phyloP scores from a whole-genome alignment of 306 rosid genomes.

The Fagus sylvatica region DNA sequence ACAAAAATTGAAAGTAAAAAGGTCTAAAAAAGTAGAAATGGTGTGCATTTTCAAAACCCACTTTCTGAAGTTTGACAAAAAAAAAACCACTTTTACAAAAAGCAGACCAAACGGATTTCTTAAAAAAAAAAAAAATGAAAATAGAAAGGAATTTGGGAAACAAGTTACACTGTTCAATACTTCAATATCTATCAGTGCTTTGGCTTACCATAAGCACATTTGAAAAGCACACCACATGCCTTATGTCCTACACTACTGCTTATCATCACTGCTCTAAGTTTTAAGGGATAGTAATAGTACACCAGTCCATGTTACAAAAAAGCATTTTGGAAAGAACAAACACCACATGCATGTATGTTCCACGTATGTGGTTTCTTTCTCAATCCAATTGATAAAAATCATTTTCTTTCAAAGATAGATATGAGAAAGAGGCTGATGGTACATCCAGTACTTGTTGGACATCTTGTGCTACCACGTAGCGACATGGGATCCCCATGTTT shows the following conservation, averaged over 20 bases:
- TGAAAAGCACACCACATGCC: not conserved
- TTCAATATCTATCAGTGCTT: no score
- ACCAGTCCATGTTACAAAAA: no score
- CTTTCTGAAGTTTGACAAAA: no score
- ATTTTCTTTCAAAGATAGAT: not conserved
- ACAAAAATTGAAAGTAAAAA: not conserved
- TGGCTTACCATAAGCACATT: no score
- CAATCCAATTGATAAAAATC: not conserved
- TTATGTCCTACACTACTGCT: not conserved
- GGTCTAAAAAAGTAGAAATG: no score
- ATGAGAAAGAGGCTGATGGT: not conserved
- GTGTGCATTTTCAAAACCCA: no score
- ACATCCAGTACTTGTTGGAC: not conserved
- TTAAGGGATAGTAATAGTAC: no score
- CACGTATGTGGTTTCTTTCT: not conserved
- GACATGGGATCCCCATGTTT: conserved; percentile 24
- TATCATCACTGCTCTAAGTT: not conserved
- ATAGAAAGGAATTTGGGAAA: no score
- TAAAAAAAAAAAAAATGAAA: no score
- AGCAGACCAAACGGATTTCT: no score
- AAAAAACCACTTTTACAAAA: no score
- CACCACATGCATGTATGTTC: conserved; percentile 9
- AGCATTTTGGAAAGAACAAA: not conserved
- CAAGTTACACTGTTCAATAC: no score
- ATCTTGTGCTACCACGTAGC: conserved; percentile 28